These are phyloP conservation scores for Lanmaoa rubissima DNA, from an alignment of 768 basidiomycete genomes.

Conservation along the genomic window DNA sequence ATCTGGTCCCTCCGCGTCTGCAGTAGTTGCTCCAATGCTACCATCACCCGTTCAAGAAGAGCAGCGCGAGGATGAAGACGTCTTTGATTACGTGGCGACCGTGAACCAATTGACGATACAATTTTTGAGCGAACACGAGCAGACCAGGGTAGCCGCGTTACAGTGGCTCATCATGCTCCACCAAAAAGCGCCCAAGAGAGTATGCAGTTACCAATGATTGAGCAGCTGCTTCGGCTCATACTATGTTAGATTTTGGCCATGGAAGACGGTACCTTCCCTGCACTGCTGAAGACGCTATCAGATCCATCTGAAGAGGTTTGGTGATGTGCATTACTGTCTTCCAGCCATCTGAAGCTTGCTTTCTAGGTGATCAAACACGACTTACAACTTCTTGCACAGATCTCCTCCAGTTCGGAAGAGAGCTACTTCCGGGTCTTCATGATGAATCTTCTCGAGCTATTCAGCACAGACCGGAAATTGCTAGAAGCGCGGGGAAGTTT, in stretches of 20 bases:
- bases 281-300: conserved; percentile 90
- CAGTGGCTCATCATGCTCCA: conserved; percentile 99
- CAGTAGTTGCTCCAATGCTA: conserved; percentile 27
- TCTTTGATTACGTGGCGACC: conserved; percentile 89
- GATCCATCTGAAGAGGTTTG: conserved; percentile 92
- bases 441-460: conserved; percentile 90
- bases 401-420: conserved; percentile 93
- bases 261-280: conserved; percentile 97
- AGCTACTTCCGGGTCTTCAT: conserved; percentile 95
- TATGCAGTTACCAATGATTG: conserved; percentile 23
- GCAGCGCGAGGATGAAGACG: conserved; percentile 61
- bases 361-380: conserved; percentile 91
- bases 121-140: conserved; percentile 94
- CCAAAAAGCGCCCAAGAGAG: conserved; percentile 96
- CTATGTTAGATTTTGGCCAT: conserved; percentile 78
- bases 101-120: conserved; percentile 92
- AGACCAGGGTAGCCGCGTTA: conserved; percentile 91
- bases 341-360: background rate
- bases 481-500: conserved; percentile 91
- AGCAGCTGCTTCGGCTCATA: background rate
- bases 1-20: conserved; percentile 34
- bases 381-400: conserved; percentile 92
- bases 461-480: conserved; percentile 89
- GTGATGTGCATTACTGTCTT: background rate
- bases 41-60: conserved; percentile 31